Conservation (phyloP, 495 filamentous ascomycete species). For the Penicillium silybi region DNA sequence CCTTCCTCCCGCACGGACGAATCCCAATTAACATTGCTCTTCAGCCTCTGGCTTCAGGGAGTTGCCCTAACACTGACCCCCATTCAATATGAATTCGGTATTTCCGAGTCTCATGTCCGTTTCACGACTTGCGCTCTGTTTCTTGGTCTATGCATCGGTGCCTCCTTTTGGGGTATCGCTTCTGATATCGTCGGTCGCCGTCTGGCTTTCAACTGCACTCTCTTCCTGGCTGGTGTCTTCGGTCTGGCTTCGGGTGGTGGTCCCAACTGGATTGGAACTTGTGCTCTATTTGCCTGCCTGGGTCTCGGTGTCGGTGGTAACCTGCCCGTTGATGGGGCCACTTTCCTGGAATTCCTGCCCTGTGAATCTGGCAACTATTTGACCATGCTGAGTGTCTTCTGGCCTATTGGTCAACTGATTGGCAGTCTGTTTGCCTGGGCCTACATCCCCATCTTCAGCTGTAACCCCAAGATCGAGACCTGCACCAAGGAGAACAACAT, state of each 20-base stretch:
- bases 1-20: background rate
- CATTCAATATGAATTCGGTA: constrained; percentile 50
- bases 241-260: constrained; percentile 52
- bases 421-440: constrained; percentile 53
- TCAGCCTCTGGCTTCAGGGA: constrained; percentile 48
- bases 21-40: constrained; percentile 13
- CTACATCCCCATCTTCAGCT: constrained; percentile 51
- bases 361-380: constrained; percentile 49
- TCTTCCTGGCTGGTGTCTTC: constrained; percentile 53
- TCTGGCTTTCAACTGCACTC: constrained; percentile 55
- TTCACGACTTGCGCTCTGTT: constrained; percentile 56
- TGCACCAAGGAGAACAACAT: constrained; percentile 62
- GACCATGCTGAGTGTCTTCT: constrained; percentile 57
- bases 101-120: constrained; percentile 43
- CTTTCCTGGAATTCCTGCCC: constrained; percentile 60
- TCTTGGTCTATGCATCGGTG: constrained; percentile 54
- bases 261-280: constrained; percentile 48
- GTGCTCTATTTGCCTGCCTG: constrained; percentile 45
- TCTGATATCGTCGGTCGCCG: constrained; percentile 57
- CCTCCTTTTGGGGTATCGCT: constrained; percentile 57
- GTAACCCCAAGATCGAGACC: constrained; percentile 31
- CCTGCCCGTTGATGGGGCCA: constrained; percentile 52
- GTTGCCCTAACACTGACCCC: constrained; percentile 53
- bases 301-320: constrained; percentile 61
- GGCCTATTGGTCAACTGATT: constrained; percentile 57